These are phyloP conservation scores for Entelexis sorbosivorans DNA, from an alignment of 1,139 yeast genomes.

Conservation along the genomic window DNA sequence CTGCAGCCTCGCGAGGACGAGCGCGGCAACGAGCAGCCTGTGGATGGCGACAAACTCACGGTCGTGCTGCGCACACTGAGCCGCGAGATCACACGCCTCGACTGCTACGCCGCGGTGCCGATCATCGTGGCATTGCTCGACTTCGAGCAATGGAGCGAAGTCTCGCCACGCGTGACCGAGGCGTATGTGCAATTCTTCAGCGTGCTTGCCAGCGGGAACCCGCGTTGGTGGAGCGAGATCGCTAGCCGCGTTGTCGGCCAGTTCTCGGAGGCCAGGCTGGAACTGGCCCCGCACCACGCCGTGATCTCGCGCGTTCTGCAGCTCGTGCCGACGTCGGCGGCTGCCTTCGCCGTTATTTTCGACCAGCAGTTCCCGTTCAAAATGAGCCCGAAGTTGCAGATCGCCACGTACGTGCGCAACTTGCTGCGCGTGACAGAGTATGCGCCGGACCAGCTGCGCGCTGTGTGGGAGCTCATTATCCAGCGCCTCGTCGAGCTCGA, in stretches of 20 bases:
- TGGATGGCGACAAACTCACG: slow-evolving; percentile 33
- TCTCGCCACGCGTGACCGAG: slow-evolving; percentile 32
- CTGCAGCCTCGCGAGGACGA: slow-evolving; percentile 34
- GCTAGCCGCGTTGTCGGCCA: slow-evolving; percentile 52
- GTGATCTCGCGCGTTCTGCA: slow-evolving; percentile 52
- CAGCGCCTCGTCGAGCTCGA: slow-evolving; percentile 79
- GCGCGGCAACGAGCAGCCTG: slow-evolving; percentile 20
- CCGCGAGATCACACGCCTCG: slow-evolving; percentile 44
- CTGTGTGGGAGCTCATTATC: slow-evolving; percentile 68
- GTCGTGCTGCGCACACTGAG: slow-evolving; percentile 40
- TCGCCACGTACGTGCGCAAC: slow-evolving; percentile 57
- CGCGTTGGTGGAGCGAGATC: slow-evolving; percentile 84
- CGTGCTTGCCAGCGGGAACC: slow-evolving; percentile 72
- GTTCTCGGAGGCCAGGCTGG: slow-evolving; percentile 36
- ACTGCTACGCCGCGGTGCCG: slow-evolving; percentile 34
- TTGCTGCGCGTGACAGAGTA: slow-evolving; percentile 50
- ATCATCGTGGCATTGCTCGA: slow-evolving; percentile 43
- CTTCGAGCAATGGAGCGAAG: slow-evolving; percentile 46
- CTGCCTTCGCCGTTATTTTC: slow-evolving; percentile 49
- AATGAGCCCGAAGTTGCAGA: slow-evolving; percentile 43
- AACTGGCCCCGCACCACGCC: slow-evolving; percentile 46
- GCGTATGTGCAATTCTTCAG: slow-evolving; percentile 58
- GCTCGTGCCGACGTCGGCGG: slow-evolving; percentile 71
- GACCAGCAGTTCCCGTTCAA: slow-evolving; percentile 67
- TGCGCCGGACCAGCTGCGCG: slow-evolving; percentile 56